phyloP scores from a whole-genome alignment of 73 alveolate genomes.

The Tetrahymena elliotti region DNA sequence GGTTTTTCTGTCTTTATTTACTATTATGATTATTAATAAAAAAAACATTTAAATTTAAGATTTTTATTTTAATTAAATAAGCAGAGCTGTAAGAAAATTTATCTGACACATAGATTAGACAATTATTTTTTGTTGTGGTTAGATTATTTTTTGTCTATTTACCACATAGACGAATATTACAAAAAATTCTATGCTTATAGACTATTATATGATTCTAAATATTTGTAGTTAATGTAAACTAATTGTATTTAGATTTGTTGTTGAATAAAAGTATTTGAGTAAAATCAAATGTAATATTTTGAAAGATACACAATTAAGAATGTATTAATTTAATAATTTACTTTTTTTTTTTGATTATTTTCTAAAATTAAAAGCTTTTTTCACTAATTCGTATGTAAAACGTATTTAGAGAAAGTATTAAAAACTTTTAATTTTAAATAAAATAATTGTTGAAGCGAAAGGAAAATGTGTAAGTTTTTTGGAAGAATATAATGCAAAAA shows the following conservation, averaged over 20 bases:
- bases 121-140: too few relatives aligned
- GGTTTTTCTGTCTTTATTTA: neutral
- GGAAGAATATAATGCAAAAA: neutral
- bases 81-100: neutral
- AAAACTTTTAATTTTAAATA: too few relatives aligned
- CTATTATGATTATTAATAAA: too few relatives aligned
- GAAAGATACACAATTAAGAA: too few relatives aligned
- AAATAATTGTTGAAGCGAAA: neutral
- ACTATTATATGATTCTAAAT: too few relatives aligned
- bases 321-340: too few relatives aligned
- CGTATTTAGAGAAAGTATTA: too few relatives aligned
- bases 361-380: too few relatives aligned
- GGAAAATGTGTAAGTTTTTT: neutral
- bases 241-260: neutral
- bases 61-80: too few relatives aligned
- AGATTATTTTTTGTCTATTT: neutral
- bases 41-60: too few relatives aligned
- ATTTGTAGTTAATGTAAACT: neutral
- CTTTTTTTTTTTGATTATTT: neutral
- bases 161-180: neutral
- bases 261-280: neutral
- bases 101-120: neutral
- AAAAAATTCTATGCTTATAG: neutral
- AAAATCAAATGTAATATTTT: too few relatives aligned
- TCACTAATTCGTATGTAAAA: too few relatives aligned